phyloP scores from a whole-genome alignment of 495 filamentous ascomycete genomes.

The Opeltia flavorubescens region DNA sequence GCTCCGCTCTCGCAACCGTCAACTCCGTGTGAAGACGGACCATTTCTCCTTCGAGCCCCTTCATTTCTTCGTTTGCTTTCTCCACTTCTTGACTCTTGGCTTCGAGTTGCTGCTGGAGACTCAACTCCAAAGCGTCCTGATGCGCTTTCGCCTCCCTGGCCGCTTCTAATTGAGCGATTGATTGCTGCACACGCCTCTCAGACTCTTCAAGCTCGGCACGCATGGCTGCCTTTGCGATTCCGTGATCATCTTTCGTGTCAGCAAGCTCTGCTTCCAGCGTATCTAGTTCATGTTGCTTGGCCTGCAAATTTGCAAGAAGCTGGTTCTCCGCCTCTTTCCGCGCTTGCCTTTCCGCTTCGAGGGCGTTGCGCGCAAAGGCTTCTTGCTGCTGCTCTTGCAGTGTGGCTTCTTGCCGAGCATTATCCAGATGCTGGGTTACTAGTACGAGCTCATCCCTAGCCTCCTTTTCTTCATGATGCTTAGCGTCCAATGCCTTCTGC shows the following conservation, averaged over 20 bases:
- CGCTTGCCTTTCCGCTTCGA: conserved; percentile 41
- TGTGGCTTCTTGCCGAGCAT: conserved; percentile 23
- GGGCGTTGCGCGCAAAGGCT: conserved; percentile 18
- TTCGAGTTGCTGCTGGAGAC: conserved; percentile 16
- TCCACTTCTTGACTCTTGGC: conserved; percentile 31
- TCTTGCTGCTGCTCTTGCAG: conserved; percentile 20
- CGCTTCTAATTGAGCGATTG: conserved; percentile 19
- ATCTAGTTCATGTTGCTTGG: conserved; percentile 33
- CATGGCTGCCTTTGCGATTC: conserved; percentile 18
- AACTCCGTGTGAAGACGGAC: conserved; percentile 81
- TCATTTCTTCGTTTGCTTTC: conserved; percentile 50
- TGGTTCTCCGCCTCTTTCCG: conserved; percentile 39
- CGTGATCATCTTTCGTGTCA: conserved; percentile 18
- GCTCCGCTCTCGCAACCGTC: conserved; percentile 82
- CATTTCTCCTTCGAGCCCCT: conserved; percentile 64
- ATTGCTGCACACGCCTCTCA: conserved; percentile 20
- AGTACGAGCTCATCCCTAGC: conserved; percentile 29
- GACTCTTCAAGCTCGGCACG: conserved; percentile 22
- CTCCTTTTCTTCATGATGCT: conserved; percentile 20
- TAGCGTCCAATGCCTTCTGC: conserved; percentile 25
- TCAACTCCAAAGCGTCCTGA: conserved; percentile 16
- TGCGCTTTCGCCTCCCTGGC: conserved; percentile 18
- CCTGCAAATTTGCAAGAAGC: conserved; percentile 26
- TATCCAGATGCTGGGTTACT: conserved; percentile 33
- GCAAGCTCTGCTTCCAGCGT: conserved; percentile 32